Conservation (phyloP, 78 protist genomes). For the Thecamonas trahens region DNA sequence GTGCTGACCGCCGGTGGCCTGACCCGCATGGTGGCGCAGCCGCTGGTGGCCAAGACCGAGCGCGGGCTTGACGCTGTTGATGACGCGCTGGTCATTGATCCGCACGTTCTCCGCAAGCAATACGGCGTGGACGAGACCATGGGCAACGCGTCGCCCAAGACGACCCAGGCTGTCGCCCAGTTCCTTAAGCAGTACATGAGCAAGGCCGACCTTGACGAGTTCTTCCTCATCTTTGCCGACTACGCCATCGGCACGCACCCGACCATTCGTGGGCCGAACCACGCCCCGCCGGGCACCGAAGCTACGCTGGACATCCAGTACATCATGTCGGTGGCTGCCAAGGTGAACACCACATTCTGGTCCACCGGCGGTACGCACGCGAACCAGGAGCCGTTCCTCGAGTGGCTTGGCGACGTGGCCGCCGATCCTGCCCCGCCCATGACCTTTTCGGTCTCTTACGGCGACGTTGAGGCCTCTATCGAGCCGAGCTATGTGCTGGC, state of each 20-base stretch:
- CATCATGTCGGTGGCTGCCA: neutral
- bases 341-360: neutral
- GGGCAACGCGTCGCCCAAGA: no score
- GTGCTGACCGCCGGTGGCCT: no score
- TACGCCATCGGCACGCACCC: neutral
- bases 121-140: no score
- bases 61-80: no score
- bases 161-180: neutral
- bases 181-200: neutral
- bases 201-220: neutral
- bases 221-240: neutral
- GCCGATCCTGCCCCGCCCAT: neutral
- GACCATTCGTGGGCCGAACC: neutral
- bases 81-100: no score
- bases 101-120: no score
- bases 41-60: no score
- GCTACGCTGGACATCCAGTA: slow-evolving; percentile 9
- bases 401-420: neutral
- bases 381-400: slow-evolving; percentile 11
- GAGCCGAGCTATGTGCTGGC: neutral
- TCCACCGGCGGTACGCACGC: neutral
- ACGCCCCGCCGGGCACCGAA: neutral
- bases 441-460: neutral
- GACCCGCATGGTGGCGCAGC: no score
- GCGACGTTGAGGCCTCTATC: neutral